These are phyloP conservation scores for Quercus berberidifolia DNA, from an alignment of 306 rosid species.

Conservation along the genomic window DNA sequence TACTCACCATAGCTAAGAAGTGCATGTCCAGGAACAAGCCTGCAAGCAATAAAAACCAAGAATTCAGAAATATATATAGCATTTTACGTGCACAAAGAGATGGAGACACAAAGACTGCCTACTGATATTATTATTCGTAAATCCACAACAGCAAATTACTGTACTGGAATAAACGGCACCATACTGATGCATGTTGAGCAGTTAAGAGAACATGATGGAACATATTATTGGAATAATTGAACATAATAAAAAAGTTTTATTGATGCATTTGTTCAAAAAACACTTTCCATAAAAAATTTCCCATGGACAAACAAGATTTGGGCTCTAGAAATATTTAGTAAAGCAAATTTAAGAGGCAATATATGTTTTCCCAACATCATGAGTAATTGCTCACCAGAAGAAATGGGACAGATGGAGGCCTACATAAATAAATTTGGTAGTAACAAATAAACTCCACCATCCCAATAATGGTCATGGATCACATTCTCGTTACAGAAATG, in stretches of 20 bases:
- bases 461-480: conserved; percentile 18
- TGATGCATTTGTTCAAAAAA: neutral
- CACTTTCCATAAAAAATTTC: neutral
- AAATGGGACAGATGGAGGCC: conserved; percentile 7
- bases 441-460: conserved; percentile 3
- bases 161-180: conserved; percentile 11
- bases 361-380: neutral
- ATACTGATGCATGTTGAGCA: conserved; percentile 1
- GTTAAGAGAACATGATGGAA: conserved; percentile 1
- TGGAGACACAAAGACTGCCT: neutral
- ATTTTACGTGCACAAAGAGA: conserved; percentile 3
- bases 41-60: conserved; percentile 36
- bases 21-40: conserved; percentile 81
- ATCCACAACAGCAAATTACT: conserved; percentile 4
- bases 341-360: neutral
- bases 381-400: neutral
- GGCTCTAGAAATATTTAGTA: neutral
- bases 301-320: neutral
- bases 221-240: neutral
- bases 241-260: neutral
- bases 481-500: neutral
- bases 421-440: conserved; percentile 9
- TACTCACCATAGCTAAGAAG: conserved; percentile 78
- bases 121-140: neutral
- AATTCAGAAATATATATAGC: conserved; percentile 1